Percentiles rank a stretch among this genome's conserved stretches.
Evolutionary conservation across 228 moss, liverwort and hornwort species (phyloP).

Genomic region (Sphagnum fallax): DNA sequence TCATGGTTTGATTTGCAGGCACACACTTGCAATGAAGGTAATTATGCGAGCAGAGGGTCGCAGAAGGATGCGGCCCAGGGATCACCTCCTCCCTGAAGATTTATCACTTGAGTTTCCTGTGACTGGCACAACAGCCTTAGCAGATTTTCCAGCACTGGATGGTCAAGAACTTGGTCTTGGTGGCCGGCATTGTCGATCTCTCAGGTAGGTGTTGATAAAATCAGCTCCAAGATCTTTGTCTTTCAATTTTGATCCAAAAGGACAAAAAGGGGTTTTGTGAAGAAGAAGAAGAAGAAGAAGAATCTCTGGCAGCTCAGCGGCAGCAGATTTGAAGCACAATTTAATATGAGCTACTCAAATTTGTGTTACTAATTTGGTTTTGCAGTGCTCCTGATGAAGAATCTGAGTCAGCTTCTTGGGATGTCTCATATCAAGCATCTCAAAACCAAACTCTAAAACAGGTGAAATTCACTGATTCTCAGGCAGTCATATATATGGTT

Average conservation of each 20-base stretch:
- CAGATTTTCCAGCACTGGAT: neutral
- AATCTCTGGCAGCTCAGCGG: neutral
- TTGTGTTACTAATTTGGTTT: neutral
- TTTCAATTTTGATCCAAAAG: neutral
- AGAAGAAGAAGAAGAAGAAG: neutral
- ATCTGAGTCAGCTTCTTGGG: constrained; percentile 26
- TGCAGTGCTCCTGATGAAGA: constrained; percentile 44
- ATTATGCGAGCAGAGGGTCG: no score
- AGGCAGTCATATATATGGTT: no score
- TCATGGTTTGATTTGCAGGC: no score
- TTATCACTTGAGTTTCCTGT: constrained; percentile 1
- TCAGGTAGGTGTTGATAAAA: constrained; percentile 15
- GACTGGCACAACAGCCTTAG: neutral
- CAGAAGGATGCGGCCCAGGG: no score
- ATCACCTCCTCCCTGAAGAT: neutral
- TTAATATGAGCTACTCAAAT: neutral
- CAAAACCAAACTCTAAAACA: constrained; percentile 51
- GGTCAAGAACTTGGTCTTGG: constrained; percentile 1
- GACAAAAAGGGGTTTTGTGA: neutral
- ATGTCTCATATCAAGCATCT: constrained; percentile 44
- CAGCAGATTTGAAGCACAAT: neutral
- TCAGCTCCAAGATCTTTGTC: neutral
- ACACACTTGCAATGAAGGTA: no score
- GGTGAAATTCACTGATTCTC: constrained; percentile 7
- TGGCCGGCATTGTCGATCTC: constrained; percentile 38